Conservation (phyloP, 1,139 yeast genomes). For the Blastobotrys aristatus region DNA sequence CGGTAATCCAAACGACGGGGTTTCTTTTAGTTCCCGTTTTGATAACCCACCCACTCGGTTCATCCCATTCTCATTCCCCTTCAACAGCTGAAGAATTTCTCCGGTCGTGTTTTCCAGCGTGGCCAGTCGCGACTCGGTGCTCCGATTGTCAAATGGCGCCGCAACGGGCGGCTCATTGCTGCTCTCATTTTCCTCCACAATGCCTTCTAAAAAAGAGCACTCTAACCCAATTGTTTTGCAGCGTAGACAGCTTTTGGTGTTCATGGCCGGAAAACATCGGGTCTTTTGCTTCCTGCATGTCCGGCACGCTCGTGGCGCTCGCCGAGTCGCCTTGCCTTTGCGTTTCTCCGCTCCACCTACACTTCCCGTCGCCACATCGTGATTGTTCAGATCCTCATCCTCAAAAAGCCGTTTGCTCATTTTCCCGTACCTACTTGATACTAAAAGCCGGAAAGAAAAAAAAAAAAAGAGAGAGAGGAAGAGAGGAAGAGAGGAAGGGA, state of each 20-base stretch:
- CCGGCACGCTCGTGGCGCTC: conserved; percentile 56
- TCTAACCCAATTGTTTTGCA: conserved; percentile 47
- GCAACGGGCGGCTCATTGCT: conserved; percentile 14
- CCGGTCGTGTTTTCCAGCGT: conserved; percentile 24
- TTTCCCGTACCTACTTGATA: background rate
- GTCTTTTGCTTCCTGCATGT: conserved; percentile 59
- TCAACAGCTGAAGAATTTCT: conserved; percentile 25
- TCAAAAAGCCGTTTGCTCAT: background rate
- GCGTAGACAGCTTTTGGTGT: conserved; percentile 48
- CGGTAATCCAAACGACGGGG: conserved; percentile 40
- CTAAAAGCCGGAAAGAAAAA: background rate
- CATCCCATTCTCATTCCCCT: conserved; percentile 14
- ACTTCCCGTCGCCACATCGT: background rate
- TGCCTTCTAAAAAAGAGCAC: conserved; percentile 45
- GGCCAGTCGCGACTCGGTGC: conserved; percentile 22
- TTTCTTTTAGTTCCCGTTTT: conserved; percentile 21
- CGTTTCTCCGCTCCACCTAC: background rate
- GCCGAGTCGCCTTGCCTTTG: conserved; percentile 14
- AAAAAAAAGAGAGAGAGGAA: no score
- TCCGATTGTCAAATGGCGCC: conserved; percentile 23
- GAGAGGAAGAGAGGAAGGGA: background rate
- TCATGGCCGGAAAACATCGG: conserved; percentile 50
- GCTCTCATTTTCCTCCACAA: conserved; percentile 15
- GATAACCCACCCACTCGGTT: conserved; percentile 11
- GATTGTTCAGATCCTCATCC: background rate